Percentiles rank a stretch among this genome's conserved stretches.
Conservation (phyloP, 116 monocot species). For the Zostera marina region DNA sequence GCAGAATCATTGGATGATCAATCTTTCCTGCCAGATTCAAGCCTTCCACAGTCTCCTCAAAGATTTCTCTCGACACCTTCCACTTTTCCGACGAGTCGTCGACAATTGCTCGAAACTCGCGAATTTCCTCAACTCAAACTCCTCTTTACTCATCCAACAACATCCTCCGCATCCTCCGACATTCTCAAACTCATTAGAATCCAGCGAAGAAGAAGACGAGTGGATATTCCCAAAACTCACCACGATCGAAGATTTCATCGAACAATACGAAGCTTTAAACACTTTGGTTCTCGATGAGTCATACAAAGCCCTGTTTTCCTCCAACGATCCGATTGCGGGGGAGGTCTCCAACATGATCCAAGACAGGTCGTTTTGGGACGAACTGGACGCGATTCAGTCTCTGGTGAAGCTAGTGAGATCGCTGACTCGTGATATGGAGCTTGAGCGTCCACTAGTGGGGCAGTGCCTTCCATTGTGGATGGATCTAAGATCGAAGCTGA, state of each 20-base stretch:
- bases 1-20: constrained; percentile 72
- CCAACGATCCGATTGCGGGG: constrained; percentile 29
- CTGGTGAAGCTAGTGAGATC: constrained; percentile 36
- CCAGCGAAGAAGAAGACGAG: background rate
- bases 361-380: constrained; percentile 51
- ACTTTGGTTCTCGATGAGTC: constrained; percentile 33
- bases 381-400: constrained; percentile 39
- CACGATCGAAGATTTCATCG: constrained; percentile 62
- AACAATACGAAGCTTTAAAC: constrained; percentile 30
- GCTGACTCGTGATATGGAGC: constrained; percentile 49
- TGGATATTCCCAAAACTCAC: constrained; percentile 10
- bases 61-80: constrained; percentile 53
- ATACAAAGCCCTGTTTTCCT: constrained; percentile 27
- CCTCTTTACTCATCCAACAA: constrained; percentile 57
- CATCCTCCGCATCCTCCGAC: constrained; percentile 14
- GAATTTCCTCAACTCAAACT: constrained; percentile 43
- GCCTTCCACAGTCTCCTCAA: constrained; percentile 48
- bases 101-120: constrained; percentile 37
- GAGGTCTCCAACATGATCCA: constrained; percentile 40
- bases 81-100: constrained; percentile 36
- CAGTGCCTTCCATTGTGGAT: constrained; percentile 90
- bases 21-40: constrained; percentile 64
- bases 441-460: constrained; percentile 74
- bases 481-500: constrained; percentile 45
- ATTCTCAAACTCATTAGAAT: background rate